Conservation (phyloP, 139 green algal species). For the Nannochloris sp. region DNA sequence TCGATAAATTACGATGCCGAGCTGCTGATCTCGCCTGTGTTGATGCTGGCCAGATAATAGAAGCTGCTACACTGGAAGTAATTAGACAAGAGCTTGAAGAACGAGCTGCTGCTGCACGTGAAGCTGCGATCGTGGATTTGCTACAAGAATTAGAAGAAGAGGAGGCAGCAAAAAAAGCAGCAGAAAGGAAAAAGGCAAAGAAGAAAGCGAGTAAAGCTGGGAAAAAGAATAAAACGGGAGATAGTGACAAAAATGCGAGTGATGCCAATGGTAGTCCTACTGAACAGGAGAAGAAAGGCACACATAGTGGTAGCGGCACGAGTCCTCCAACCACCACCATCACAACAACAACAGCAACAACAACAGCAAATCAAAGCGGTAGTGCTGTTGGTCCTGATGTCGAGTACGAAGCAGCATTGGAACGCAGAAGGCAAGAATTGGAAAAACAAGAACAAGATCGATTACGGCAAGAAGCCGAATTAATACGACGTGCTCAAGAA, state of each 20-base stretch:
- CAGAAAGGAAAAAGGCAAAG: constrained; percentile 32
- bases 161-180: constrained; percentile 29
- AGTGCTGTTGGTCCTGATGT: not conserved
- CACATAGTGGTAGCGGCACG: not conserved
- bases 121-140: constrained; percentile 49
- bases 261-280: not conserved
- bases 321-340: not conserved
- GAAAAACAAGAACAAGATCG: constrained; percentile 37
- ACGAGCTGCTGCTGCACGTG: constrained; percentile 33
- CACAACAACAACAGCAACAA: not conserved
- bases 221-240: constrained; percentile 21
- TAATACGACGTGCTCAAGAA: constrained; percentile 41
- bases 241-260: constrained; percentile 6
- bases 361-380: not conserved
- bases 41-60: constrained; percentile 48
- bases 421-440: constrained; percentile 51
- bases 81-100: constrained; percentile 40
- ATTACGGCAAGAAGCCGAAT: constrained; percentile 35
- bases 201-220: constrained; percentile 32
- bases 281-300: not conserved
- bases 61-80: constrained; percentile 41
- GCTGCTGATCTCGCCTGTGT: constrained; percentile 38
- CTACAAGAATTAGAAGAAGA: constrained; percentile 57
- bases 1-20: constrained; percentile 35
- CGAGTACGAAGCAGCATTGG: constrained; percentile 59